Percentiles rank a stretch among this genome's conserved stretches.
These are phyloP conservation scores for Chaetomiaceae sp. DNA, from an alignment of 2,329 filamentous ascomycete species.

Conservation along the genomic window DNA sequence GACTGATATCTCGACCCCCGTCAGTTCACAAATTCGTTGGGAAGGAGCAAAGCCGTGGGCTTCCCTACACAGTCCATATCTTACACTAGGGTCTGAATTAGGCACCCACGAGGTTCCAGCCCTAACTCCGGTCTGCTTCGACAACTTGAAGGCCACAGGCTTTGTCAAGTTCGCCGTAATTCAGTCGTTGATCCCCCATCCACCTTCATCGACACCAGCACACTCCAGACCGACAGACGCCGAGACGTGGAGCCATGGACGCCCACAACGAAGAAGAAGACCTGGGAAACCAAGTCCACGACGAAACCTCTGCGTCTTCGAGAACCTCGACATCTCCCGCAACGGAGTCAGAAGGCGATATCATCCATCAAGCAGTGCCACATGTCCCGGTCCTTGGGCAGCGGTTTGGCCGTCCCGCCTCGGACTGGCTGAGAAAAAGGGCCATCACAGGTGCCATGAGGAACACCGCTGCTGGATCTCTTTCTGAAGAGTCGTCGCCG, in stretches of 20 bases:
- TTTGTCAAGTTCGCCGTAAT: background rate
- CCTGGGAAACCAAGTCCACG: background rate
- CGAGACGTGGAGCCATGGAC: too few relatives aligned
- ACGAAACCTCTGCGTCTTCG: background rate
- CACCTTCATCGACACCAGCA: background rate
- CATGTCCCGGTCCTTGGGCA: background rate
- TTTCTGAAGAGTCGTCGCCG: background rate
- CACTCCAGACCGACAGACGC: background rate
- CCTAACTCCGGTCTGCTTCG: background rate
- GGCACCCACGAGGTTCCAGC: background rate
- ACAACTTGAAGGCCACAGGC: too few relatives aligned
- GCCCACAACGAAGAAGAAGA: background rate
- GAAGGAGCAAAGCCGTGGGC: too few relatives aligned
- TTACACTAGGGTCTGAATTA: background rate
- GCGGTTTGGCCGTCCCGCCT: background rate
- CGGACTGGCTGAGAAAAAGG: background rate
- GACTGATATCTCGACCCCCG: too few relatives aligned
- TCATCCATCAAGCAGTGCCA: background rate
- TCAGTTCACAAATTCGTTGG: too few relatives aligned
- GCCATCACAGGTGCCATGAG: constrained; percentile 5
- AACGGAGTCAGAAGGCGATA: background rate
- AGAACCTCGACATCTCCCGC: background rate
- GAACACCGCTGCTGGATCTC: background rate
- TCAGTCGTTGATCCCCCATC: background rate
- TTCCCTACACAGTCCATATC: background rate